Base-by-base conservation (phyloP, 2,329 filamentous ascomycete species). In the Fusarium subglutinans region DNA sequence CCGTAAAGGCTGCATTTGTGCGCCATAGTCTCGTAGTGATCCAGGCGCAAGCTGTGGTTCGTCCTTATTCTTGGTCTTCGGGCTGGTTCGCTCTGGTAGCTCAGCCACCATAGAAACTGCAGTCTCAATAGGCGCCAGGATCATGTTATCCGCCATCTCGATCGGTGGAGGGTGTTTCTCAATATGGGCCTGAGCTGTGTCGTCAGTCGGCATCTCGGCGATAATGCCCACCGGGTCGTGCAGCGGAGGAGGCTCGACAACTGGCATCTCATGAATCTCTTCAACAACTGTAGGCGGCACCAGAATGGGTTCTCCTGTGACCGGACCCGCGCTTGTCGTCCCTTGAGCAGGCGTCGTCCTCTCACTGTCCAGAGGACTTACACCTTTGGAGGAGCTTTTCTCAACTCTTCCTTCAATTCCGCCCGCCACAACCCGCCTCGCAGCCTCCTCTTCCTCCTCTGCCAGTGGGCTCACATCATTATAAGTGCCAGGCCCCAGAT, bases 151-250 rank as follows among this genome's bases (percentile, higher is more conserved):
- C 2, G 80, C 82, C 70, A 88, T 82, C 74, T 88, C 86, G 8
- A 87, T 81, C 0, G 86, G 84, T 0, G 83, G 78, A 2, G 86
- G 86, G 45, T 87, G 80, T 18, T 77, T 79, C 69, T 88, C 86
- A 11, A 84, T 81, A 2, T 78, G 77, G 12, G 86, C 84, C 13
- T 71, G 72, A 1, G 80, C 82, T 2, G 86, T 87, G 28, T 82
- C 76, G 24, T 84, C 82, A 15, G 85, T 87, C 10, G 84, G 77
- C 80, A 89, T 84, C 77, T 88, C 87, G 7, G 86, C 83, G 28
- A 88, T 79, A 22, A 83, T 45, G 2, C 86, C 86, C 4, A 87
- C 81, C 0, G 86, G 85, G 41, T 85, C 79, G 20, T 80, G 82
- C 8, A 66, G 45, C 13, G 77, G 75, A 20, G 74, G 66, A 18